Conservation (phyloP, 805 yeast genomes). For the Sugiyamaella chiloensis region DNA sequence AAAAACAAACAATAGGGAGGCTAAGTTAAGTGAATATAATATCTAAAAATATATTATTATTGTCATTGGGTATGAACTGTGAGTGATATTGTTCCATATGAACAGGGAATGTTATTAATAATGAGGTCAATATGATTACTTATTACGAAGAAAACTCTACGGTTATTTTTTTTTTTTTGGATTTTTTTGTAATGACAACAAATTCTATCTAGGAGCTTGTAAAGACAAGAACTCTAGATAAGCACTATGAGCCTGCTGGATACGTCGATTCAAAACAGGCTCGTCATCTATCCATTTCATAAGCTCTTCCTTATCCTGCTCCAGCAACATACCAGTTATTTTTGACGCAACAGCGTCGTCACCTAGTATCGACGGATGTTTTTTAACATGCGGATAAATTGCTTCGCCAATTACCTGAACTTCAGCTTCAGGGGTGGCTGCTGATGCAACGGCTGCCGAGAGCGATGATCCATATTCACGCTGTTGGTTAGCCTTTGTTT, state of each 20-base stretch:
- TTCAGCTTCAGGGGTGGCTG: constrained; percentile 42
- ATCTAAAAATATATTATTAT: too few species aligned
- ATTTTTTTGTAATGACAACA: too few species aligned
- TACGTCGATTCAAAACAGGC: constrained; percentile 74
- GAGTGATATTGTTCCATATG: too few species aligned
- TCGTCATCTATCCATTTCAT: constrained; percentile 82
- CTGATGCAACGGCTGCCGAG: constrained; percentile 37
- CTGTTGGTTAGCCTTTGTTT: constrained; percentile 6
- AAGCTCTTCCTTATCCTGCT: constrained; percentile 81
- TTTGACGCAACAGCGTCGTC: constrained; percentile 85
- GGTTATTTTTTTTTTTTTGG: background rate
- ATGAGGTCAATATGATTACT: background rate
- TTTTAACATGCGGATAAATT: constrained; percentile 78
- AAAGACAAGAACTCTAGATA: constrained; percentile 75
- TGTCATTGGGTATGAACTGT: too few species aligned
- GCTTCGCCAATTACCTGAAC: constrained; percentile 71
- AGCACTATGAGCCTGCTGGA: constrained; percentile 87
- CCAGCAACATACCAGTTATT: constrained; percentile 92
- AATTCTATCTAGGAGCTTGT: too few species aligned
- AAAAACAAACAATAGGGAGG: too few species aligned
- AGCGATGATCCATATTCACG: constrained; percentile 37
- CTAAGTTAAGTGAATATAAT: too few species aligned
- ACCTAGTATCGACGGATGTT: constrained; percentile 73
- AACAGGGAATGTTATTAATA: too few species aligned
- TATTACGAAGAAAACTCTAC: background rate